Evolutionary conservation across 1,139 yeast species (phyloP), one percentile per base, ranked within the genome.

Genomic region (Candida sp.): DNA sequence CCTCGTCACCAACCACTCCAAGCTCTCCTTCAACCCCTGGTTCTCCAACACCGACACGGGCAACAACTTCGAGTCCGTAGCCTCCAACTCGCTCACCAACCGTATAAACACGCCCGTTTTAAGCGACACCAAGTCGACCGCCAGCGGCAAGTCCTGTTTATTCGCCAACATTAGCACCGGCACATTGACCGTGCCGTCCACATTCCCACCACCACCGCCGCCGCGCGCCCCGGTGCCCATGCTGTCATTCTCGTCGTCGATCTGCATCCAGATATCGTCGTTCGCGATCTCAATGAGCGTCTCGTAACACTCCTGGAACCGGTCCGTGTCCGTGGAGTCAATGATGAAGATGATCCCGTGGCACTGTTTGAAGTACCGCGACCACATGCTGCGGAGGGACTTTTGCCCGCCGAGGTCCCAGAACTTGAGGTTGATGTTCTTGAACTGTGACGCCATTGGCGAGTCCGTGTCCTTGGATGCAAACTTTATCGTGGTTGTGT

Each of bases 401-500:
- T 85, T 86, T 68, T 94, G 98, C 5, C 99, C 99, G 7, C 98
- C 98, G 41, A 94, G 84, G 68, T 94, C 99, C 98, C 98, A 94
- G 60, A 94, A 83, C 64, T 92, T 90, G 52, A 94, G 73, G 53
- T 80, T 76, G 48, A 81, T 77, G 48, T 81, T 81, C 53, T 80
- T 78, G 53, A 84, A 73, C 44, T 69, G 71, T 8, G 70, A 58
- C 23, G 71, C 54, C 39, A 58, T 51, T 22, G 56, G 50, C 39
- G 67, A 62, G 25, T 66, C 69, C 33, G 60, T 50, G 38, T 62
- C 52, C 7, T 44, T 37, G 26, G 72, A 59, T 52, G 74, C 76
- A 54, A 73, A 77, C 53, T 67, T 68, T 32, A 77, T 70, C 11
- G 81, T 75, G 43, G 79, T 75, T 31, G 81, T 83, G 60, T 91